phyloP scores from a whole-genome alignment of 192 early-diverging fungal species.

The Haplosporangium gracile region DNA sequence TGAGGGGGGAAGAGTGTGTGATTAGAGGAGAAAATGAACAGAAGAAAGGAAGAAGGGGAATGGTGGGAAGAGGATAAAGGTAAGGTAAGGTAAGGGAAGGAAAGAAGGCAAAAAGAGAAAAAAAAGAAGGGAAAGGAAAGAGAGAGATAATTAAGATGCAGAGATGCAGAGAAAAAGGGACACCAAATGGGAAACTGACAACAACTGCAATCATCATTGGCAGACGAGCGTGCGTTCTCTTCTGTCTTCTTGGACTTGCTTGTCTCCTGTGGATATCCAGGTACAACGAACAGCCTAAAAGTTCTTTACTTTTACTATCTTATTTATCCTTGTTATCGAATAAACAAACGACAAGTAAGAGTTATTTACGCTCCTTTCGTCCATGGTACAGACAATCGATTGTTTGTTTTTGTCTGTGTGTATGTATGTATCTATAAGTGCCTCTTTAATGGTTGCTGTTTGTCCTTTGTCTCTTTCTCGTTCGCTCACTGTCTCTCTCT shows the following conservation, averaged over 20 bases:
- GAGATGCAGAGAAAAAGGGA: not conserved
- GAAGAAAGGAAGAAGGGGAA: not conserved
- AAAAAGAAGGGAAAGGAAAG: not conserved
- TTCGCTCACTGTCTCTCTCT: not conserved
- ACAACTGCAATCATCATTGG: slow-evolving; percentile 2
- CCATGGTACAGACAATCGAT: too few relatives aligned
- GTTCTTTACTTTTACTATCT: not conserved
- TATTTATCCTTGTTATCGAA: not conserved
- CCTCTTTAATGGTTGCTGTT: not conserved
- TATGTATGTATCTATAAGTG: too few relatives aligned
- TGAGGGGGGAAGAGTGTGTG: not conserved
- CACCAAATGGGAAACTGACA: not conserved
- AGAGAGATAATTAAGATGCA: not conserved
- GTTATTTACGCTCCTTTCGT: too few relatives aligned
- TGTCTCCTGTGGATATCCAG: not conserved
- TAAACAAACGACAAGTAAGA: not conserved
- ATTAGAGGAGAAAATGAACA: not conserved
- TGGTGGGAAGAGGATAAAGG: not conserved
- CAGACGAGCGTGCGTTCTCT: slow-evolving; percentile 1
- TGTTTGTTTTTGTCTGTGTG: too few relatives aligned
- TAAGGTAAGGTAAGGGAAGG: not conserved
- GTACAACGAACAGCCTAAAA: not conserved
- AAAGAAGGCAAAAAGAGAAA: not conserved
- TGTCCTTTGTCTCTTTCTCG: not conserved
- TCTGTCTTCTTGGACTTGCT: too few relatives aligned